A percentile compares a stretch with the other conserved stretches of the same genome.
Conservation (phyloP, 2,329 filamentous ascomycete genomes). For the Ramularia endophylla region DNA sequence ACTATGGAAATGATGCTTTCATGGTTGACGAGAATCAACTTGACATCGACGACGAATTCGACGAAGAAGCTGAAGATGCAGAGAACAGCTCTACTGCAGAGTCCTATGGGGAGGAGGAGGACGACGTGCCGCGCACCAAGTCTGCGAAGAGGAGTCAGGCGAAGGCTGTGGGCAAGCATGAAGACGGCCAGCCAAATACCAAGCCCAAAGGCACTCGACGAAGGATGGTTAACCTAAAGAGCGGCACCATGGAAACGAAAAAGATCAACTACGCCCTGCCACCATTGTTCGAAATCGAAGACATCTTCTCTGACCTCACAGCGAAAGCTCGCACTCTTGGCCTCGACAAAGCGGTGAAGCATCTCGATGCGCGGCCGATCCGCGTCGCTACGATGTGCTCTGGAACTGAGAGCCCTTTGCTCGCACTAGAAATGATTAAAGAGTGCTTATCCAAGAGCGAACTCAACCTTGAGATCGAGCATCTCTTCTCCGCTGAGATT, state of each 20-base stretch:
- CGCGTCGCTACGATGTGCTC: slow-evolving; percentile 69
- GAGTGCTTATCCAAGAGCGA: slow-evolving; percentile 28
- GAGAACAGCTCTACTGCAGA: no score
- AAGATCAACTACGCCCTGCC: slow-evolving; percentile 33
- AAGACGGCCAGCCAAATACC: not conserved
- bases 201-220: not conserved
- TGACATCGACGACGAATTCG: not conserved
- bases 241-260: slow-evolving; percentile 3
- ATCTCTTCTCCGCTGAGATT: slow-evolving; percentile 44
- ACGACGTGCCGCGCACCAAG: no score
- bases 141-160: no score
- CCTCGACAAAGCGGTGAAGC: slow-evolving; percentile 32
- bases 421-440: slow-evolving; percentile 55
- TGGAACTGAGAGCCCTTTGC: slow-evolving; percentile 67
- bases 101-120: no score
- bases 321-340: slow-evolving; percentile 31
- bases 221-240: slow-evolving; percentile 3
- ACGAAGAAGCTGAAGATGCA: not conserved
- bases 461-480: slow-evolving; percentile 26
- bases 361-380: slow-evolving; percentile 35
- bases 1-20: no score
- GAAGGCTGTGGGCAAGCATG: not conserved
- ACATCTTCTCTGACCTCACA: slow-evolving; percentile 48
- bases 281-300: slow-evolving; percentile 41
- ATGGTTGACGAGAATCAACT: not conserved